phyloP scores from a whole-genome alignment of 192 early-diverging fungal genomes.

The Gaertneriomyces sp. region DNA sequence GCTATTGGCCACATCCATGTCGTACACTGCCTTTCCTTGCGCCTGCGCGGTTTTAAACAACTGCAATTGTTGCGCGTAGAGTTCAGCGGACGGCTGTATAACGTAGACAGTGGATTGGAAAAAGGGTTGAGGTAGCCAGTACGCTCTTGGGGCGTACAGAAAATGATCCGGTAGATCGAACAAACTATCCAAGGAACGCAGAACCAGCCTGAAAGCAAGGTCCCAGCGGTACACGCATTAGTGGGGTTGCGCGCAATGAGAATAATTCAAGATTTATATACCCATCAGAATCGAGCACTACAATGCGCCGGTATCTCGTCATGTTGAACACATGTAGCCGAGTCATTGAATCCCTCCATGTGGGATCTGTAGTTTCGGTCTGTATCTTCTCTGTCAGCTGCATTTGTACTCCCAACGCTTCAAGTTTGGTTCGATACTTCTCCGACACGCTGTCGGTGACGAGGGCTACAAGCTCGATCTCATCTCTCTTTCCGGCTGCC shows the following conservation, averaged over 20 bases:
- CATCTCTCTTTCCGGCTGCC: constrained; percentile 7
- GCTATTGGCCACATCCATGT: constrained; percentile 23
- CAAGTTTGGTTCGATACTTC: background rate
- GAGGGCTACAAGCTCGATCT: constrained; percentile 8
- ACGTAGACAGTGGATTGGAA: constrained; percentile 17
- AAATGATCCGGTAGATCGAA: constrained; percentile 16
- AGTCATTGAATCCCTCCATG: constrained; percentile 10
- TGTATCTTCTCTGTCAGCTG: background rate
- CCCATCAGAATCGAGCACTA: constrained; percentile 17
- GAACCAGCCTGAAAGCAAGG: background rate
- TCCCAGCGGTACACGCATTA: background rate
- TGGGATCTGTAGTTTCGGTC: constrained; percentile 8
- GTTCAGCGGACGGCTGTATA: constrained; percentile 8
- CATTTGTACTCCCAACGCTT: background rate
- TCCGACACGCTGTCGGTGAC: constrained; percentile 3
- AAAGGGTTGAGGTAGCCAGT: constrained; percentile 18
- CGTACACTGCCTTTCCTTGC: constrained; percentile 10
- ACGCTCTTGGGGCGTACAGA: constrained; percentile 22
- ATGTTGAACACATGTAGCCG: constrained; percentile 12
- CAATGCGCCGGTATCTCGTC: constrained; percentile 16
- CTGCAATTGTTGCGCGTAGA: constrained; percentile 9
- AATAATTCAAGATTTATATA: constrained; percentile 7
- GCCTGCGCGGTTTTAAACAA: background rate
- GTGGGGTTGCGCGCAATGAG: background rate
- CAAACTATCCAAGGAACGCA: constrained; percentile 10